Evolutionary conservation across 768 basidiomycete species (phyloP), one percentile per base, ranked within the genome.

Genomic region (Mycena galericulata): DNA sequence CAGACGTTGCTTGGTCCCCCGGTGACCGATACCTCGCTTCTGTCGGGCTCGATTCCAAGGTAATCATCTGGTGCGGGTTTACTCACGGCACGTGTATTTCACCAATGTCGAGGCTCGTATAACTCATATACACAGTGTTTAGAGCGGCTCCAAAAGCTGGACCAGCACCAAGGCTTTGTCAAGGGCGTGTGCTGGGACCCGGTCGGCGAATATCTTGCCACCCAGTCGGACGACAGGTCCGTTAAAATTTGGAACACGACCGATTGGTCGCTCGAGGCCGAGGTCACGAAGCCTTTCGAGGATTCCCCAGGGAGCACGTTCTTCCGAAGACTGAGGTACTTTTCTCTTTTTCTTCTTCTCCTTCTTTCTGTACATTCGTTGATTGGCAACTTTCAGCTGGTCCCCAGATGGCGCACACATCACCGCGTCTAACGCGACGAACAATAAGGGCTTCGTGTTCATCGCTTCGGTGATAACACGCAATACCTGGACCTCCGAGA

Each of bases 101-200:
- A 41, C 34, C 34, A 7, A 2, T 4, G 20, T 51, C 9, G 20
- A 11, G 2, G 36, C 56, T 30, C 22, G 22, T 34, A 45, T 50
- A 51, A 53, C n/a, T 46, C 17, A 65, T 32, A 32, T n/a, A n/a
- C n/a, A n/a, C 14, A 29, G 45, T 65, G 29, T 47, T 7, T 75
- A 98, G 97, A 97, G 73, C 91, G 93, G 15, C 77, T 98, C 62
- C 85, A 88, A 41, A 94, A 92, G 78, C 87, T 99, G 8, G 93
- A 94, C 65, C 89, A 89, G 65, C 98, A 99, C 75, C 91, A 95
- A 74, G 97, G 96, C 3, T 98, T 98, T 78, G 97, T 99, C 74
- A 99, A 99, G 80, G 98, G 98, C 65, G 95, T 99, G 55, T 97
- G 95, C 76, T 99, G 97, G 91, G 98, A 99, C 81, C 98, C 98